Base-by-base conservation (phyloP, 1,284 basidiomycete genomes). In the Naganishia sp. region DNA sequence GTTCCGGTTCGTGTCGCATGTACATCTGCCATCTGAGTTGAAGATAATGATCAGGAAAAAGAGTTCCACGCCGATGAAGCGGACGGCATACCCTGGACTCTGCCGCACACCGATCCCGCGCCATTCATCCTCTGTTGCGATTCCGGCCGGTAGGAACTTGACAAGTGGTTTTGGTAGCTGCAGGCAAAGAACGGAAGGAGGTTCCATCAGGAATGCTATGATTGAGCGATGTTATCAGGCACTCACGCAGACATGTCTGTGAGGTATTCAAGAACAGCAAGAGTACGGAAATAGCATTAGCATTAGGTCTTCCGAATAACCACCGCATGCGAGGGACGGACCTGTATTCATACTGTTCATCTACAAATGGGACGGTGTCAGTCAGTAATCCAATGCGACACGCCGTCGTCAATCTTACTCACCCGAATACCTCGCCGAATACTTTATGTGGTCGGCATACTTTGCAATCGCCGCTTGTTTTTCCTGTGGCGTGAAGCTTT, bases 331-430 rank as follows among this genome's bases (percentile, higher is more conserved):
- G 36, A 39, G 7, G 11, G 3, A 56, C 50, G 39, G 61, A 79
- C 77, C 78, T 73, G 72, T 77, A 81, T 69, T 81, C 79, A 72
- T 76, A 79, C 48, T 77, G 73, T 49, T 78, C 76, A 65, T 78
- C 79, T 79, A 68, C 31, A 13, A 36, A 31, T 23, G 21, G 61
- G 65, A 49, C 42, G 43, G 16, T 44, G 36, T 13, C 7, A 39
- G 11, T 36, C n/a, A 13, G 56, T 25, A 36, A 36, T 23, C 25
- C 42, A 15, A 23, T n/a, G 15, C 5, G 44, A 74, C 75, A 13
- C 31, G 25, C 2, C 50, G 1, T 53, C 15, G 10, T n/a, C 13
- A 10, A 2, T 53, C 25, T 23, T 53, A 11, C 53, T 72, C 68
- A 80, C 77, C 75, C 33, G 73, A 71, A 61, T 63, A 67, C 36